Base-by-base conservation (phyloP, 1,139 yeast genomes). In the Candida gigantensis region DNA sequence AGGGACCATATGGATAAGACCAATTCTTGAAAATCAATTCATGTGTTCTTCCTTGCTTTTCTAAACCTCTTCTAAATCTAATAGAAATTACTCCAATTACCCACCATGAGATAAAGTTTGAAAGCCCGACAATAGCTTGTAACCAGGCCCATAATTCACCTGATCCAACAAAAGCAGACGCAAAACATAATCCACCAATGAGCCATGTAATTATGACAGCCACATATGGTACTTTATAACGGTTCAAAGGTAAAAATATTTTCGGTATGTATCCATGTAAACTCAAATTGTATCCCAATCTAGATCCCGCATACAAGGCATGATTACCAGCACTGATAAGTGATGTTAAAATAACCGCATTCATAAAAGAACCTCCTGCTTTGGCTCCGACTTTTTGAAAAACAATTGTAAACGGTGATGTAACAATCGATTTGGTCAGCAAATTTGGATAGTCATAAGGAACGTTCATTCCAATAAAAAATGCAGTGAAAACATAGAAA, bases 401-500 rank as follows among this genome's bases (percentile, higher is more conserved):
- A 5, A 77, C 82, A 45, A 81, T 66, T 4, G 86, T 79, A 57
- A 81, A 81, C 2, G 87, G 86, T 4, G 85, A 79, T 3, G 84
- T 77, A 34, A 73, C 57, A 32, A 72, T 65, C 4, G 67, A 57
- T 31, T 65, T 72, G 18, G 65, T 65, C 32, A 61, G 47, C 42
- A 68, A 60, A 41, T 59, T 53, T 6, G 72, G 73, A 43, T 64
- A 65, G 43, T 64, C 59, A 42, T 66, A 66, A 4, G 71, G 72
- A 32, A 68, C 59, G 40, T 67, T 68, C 69, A 68, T 65, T 17
- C 73, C 74, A 44, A 71, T 64, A 53, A 71, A 69, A 48, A 70
- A 69, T 6, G 68, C 62, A 21, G 73, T 62, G 45, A 66, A 57
- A 17, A 68, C 45, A 44, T 68, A 68, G 45, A 68, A 68, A 13